Conservation (phyloP, 1,139 yeast species). For the Diutina neorugosa region DNA sequence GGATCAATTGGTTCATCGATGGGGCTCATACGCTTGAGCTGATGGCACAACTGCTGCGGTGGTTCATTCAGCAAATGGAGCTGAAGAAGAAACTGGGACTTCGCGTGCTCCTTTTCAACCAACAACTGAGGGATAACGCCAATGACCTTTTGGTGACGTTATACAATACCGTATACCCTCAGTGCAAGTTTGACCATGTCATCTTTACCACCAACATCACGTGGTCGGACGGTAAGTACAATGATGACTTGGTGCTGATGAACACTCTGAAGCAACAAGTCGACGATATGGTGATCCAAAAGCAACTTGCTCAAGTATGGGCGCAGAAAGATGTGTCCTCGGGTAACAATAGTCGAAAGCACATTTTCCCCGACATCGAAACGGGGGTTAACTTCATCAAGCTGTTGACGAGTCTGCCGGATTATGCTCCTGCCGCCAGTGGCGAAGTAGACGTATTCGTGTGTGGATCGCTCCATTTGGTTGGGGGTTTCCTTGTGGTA, state of each 20-base stretch:
- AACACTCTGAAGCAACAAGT: slow-evolving; percentile 66
- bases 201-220: slow-evolving; percentile 88
- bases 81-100: slow-evolving; percentile 9
- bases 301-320: slow-evolving; percentile 64
- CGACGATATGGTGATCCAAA: slow-evolving; percentile 73
- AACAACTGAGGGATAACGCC: slow-evolving; percentile 81
- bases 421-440: neutral
- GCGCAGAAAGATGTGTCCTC: slow-evolving; percentile 29
- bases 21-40: slow-evolving; percentile 96
- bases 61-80: slow-evolving; percentile 47
- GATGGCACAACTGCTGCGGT: slow-evolving; percentile 60
- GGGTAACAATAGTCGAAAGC: slow-evolving; percentile 22
- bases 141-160: slow-evolving; percentile 46
- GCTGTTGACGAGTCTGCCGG: neutral
- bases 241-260: slow-evolving; percentile 73
- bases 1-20: slow-evolving; percentile 69
- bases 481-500: slow-evolving; percentile 87
- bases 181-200: slow-evolving; percentile 51
- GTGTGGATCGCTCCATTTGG: slow-evolving; percentile 87
- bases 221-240: slow-evolving; percentile 73
- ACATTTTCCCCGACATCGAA: slow-evolving; percentile 66
- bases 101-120: slow-evolving; percentile 68
- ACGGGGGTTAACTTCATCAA: slow-evolving; percentile 44
- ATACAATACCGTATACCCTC: slow-evolving; percentile 24
- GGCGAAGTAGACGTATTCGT: slow-evolving; percentile 63